These are phyloP conservation scores for Plasmopara halstedii DNA, from an alignment of 352 stramenopile species.

Conservation along the genomic window DNA sequence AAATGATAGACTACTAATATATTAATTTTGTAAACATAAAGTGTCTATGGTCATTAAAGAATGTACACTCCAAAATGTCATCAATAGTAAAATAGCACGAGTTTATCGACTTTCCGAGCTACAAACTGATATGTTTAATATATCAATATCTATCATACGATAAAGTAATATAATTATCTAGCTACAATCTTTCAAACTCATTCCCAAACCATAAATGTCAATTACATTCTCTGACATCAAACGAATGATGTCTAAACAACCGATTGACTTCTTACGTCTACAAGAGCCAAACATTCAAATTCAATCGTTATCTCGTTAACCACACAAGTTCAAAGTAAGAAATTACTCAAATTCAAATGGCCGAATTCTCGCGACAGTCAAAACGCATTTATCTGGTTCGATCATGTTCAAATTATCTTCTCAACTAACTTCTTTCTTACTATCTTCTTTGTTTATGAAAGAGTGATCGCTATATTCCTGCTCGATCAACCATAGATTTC, in stretches of 20 bases:
- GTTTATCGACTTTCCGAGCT: too few relatives aligned
- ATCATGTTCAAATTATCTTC: background rate
- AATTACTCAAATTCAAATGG: too few relatives aligned
- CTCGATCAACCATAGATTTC: conserved; percentile 2
- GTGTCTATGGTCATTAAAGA: too few relatives aligned
- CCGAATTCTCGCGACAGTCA: too few relatives aligned
- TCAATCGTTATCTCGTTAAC: background rate
- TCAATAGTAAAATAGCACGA: too few relatives aligned
- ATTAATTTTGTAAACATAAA: too few relatives aligned
- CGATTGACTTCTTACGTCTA: background rate
- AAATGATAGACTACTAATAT: background rate
- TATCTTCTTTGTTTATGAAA: background rate
- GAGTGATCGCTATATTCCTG: conserved; percentile 7
- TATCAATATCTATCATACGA: too few relatives aligned
- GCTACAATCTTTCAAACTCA: too few relatives aligned
- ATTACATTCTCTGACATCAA: background rate
- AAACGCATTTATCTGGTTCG: background rate
- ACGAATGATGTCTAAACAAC: background rate
- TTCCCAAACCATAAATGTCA: background rate
- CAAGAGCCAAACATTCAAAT: background rate
- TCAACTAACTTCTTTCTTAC: background rate
- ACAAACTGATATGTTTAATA: too few relatives aligned
- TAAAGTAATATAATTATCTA: too few relatives aligned
- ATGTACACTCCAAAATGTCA: background rate
- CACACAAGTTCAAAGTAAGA: too few relatives aligned